phyloP scores from a whole-genome alignment of 176 grass and related monocot genomes.

The Oryza australiensis region DNA sequence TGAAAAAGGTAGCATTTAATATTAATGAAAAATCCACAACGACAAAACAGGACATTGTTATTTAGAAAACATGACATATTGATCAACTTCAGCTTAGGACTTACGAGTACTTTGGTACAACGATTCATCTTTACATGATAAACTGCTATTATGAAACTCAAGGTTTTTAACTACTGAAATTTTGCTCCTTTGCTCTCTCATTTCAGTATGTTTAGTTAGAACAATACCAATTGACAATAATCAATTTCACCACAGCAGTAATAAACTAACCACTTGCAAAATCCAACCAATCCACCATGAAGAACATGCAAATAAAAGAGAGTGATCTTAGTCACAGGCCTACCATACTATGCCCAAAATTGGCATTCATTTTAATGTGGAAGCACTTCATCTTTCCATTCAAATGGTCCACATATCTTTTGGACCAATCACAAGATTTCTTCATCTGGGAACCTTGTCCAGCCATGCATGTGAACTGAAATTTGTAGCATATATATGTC shows the following conservation, averaged over 20 bases:
- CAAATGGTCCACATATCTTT: neutral
- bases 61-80: neutral
- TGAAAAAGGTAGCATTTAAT: neutral
- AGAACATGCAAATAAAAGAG: neutral
- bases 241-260: neutral
- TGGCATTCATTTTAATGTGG: slow-evolving; percentile 16
- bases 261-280: neutral
- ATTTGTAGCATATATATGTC: neutral
- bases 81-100: neutral
- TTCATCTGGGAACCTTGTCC: slow-evolving; percentile 1
- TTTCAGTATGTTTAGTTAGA: neutral
- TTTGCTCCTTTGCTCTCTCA: neutral
- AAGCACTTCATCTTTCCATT: slow-evolving; percentile 33
- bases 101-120: neutral
- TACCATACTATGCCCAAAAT: slow-evolving; percentile 38
- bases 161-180: neutral
- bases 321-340: neutral
- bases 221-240: neutral
- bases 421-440: neutral
- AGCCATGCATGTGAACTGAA: slow-evolving; percentile 7
- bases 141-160: neutral
- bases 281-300: slow-evolving; percentile 10
- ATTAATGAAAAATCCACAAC: neutral
- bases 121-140: neutral
- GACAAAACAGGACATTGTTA: neutral